Base-by-base conservation (phyloP, 257 asterid species). In the Solanum lycopersicoides region DNA sequence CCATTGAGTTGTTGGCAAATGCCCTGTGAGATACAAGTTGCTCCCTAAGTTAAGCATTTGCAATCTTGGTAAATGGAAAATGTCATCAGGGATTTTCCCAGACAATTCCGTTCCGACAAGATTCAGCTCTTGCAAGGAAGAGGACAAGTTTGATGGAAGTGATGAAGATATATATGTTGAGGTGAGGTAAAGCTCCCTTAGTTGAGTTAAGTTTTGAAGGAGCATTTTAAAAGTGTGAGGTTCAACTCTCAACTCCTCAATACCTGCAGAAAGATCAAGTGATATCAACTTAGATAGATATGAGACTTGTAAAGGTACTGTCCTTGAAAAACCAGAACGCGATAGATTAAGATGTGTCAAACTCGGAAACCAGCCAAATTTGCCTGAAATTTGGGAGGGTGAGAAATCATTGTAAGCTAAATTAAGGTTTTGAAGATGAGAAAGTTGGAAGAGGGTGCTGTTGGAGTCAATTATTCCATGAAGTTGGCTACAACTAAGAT, bases 341-440 rank as follows among this genome's bases (percentile, higher is more conserved):
- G 92, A 90, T 76, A 90, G 88, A 25, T 87, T 90, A 45, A 90
- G 89, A 63, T 88, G 80, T 15, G 86, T 87, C 82, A 87, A 80
- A 25, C 72, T 32, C 3, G 13, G 8, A 21, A 88, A 45, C 50
- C 32, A 35, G 0, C 88, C 88, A 47, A 90, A 86, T 50, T 88
- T 86, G 6, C 37, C 20, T 10, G 89, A 88, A 66, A 90, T 90
- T 23, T 65, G 18, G 8, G 91, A 87, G 53, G 76, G 39, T 7
- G 86, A 87, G 89, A 90, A 88, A 73, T 88, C 87, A 87, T 87
- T 90, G 89, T 59, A 60, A 4, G 90, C 90, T 74, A 90, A 87
- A 44, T 88, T 88, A 83, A 86, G 88, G 11, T 50, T 75, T 53
- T 42, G 84, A 16, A 90, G 82, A 60, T 50, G 85, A 74, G 82